Percentiles rank a stretch among this genome's conserved stretches.
These are phyloP conservation scores for Coemansia sp. DNA, from an alignment of 192 early-diverging fungal genomes.

Conservation along the genomic window DNA sequence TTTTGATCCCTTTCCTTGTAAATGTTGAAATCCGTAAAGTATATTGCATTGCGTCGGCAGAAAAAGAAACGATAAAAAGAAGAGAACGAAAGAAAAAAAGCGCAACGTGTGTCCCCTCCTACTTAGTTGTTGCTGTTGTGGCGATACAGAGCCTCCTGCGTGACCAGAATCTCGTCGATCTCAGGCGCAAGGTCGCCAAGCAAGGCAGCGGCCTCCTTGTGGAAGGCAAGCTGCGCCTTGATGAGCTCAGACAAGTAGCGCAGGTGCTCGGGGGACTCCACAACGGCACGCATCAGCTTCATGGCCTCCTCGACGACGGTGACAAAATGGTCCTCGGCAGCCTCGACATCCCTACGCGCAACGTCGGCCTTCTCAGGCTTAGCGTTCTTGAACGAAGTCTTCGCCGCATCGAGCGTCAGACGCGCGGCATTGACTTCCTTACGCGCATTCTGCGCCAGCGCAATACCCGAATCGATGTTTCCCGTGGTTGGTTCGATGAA, in stretches of 20 bases:
- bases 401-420: slow-evolving; percentile 84
- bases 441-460: slow-evolving; percentile 82
- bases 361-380: slow-evolving; percentile 71
- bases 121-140: slow-evolving; percentile 37
- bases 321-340: slow-evolving; percentile 94
- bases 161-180: slow-evolving; percentile 92
- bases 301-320: slow-evolving; percentile 94
- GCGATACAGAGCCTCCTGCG: slow-evolving; percentile 88
- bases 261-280: slow-evolving; percentile 84
- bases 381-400: slow-evolving; percentile 73
- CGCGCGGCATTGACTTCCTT: slow-evolving; percentile 80
- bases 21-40: not conserved
- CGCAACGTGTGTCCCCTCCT: not conserved
- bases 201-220: slow-evolving; percentile 75
- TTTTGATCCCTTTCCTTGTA: not conserved
- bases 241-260: slow-evolving; percentile 85
- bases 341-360: slow-evolving; percentile 80
- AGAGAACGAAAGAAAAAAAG: not conserved
- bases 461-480: slow-evolving; percentile 73
- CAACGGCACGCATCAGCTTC: slow-evolving; percentile 87
- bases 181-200: slow-evolving; percentile 82
- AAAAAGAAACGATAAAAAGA: not conserved
- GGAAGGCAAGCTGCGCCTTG: slow-evolving; percentile 80
- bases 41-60: not conserved
- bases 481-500: slow-evolving; percentile 76